Conservation (phyloP, 75 land plant genomes). For the Larix kaempferi region DNA sequence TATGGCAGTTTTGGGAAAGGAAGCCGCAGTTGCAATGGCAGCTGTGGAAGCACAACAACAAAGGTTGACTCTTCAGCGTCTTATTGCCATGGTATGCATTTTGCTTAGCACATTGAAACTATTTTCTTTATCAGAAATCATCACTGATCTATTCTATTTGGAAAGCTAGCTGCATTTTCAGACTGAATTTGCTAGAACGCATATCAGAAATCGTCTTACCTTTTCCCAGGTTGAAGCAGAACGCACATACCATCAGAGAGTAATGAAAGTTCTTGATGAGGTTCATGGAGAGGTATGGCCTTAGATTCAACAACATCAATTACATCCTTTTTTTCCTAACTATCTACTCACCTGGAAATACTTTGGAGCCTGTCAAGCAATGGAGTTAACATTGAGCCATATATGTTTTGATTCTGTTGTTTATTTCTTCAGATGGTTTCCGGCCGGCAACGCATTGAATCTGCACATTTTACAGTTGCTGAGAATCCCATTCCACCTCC, state of each 20-base stretch:
- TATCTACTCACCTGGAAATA: background rate
- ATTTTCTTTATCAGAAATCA: background rate
- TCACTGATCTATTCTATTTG: slow-evolving; percentile 1
- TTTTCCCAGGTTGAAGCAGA: slow-evolving; percentile 73
- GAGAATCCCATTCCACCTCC: slow-evolving; percentile 42
- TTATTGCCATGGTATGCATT: slow-evolving; percentile 65
- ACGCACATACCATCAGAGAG: slow-evolving; percentile 60
- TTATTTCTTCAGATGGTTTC: slow-evolving; percentile 27
- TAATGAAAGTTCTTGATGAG: slow-evolving; percentile 72
- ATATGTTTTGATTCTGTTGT: background rate
- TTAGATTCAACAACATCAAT: background rate
- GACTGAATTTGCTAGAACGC: background rate
- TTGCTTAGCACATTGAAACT: background rate
- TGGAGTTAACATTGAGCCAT: background rate
- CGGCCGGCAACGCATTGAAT: slow-evolving; percentile 68
- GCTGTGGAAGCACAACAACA: slow-evolving; percentile 95
- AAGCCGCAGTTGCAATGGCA: slow-evolving; percentile 88
- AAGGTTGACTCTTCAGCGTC: slow-evolving; percentile 71
- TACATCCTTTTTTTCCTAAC: background rate
- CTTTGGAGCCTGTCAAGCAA: background rate
- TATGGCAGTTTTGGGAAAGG: slow-evolving; percentile 77
- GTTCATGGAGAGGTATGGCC: slow-evolving; percentile 64
- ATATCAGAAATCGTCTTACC: too few species aligned
- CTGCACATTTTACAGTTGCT: slow-evolving; percentile 29
- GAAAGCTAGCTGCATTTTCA: background rate